These are phyloP conservation scores for Gypsophila paniculata DNA, from an alignment of 179 eudicot species.

Conservation along the genomic window DNA sequence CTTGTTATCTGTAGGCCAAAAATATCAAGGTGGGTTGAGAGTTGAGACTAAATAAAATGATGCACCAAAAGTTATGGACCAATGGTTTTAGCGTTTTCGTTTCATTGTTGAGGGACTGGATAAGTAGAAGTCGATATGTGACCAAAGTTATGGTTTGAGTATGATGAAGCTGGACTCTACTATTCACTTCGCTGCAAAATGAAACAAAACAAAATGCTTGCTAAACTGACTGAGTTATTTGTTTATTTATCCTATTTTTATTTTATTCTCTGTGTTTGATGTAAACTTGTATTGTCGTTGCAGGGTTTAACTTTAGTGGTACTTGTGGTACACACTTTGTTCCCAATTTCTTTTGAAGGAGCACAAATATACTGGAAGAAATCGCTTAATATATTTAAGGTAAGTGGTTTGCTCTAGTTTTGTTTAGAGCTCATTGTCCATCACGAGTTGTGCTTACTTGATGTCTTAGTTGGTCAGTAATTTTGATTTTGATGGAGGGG, in stretches of 20 bases:
- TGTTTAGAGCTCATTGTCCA: neutral
- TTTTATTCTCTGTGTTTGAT: neutral
- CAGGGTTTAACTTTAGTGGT: constrained; percentile 66
- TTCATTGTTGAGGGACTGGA: neutral
- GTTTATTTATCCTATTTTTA: neutral
- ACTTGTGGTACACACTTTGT: constrained; percentile 58
- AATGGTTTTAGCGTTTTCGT: neutral
- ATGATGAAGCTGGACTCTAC: neutral
- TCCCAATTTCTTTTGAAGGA: constrained; percentile 77
- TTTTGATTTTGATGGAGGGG: too few relatives aligned
- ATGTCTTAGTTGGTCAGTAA: too few relatives aligned
- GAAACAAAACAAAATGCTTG: neutral
- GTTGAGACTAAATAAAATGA: neutral
- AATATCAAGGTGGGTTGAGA: neutral
- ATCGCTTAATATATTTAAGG: constrained; percentile 58
- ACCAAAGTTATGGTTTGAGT: neutral
- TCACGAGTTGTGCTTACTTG: neutral
- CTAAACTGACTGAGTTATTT: neutral
- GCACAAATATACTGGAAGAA: constrained; percentile 58
- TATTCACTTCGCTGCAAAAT: neutral
- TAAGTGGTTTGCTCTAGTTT: constrained; percentile 25
- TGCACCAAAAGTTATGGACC: neutral
- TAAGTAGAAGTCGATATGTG: neutral
- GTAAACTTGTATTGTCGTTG: constrained; percentile 19
- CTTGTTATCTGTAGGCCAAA: neutral